phyloP scores from a whole-genome alignment of 2,329 filamentous ascomycete genomes.

The Colletotrichum cereale region DNA sequence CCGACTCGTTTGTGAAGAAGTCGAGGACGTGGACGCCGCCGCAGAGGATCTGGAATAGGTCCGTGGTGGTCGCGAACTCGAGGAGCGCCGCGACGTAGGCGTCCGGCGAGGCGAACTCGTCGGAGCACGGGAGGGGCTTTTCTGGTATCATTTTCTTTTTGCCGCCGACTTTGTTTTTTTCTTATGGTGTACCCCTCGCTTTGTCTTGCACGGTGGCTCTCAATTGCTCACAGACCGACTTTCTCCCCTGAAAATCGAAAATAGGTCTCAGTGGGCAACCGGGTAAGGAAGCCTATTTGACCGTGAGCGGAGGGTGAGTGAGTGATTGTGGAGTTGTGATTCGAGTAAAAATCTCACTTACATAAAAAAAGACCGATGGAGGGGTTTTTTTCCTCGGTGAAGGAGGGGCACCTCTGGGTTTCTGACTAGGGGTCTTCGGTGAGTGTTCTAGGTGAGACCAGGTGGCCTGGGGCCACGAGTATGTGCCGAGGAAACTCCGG shows the following conservation, averaged over 20 bases:
- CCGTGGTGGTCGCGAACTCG: conserved; percentile 78
- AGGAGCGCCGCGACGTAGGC: conserved; percentile 85
- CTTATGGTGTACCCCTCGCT: background rate
- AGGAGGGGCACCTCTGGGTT: conserved; percentile 20
- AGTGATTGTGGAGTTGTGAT: conserved; percentile 8
- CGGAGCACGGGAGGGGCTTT: conserved; percentile 75
- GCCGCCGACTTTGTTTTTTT: background rate
- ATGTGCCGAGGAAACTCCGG: conserved; percentile 28
- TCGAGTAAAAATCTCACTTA: conserved; percentile 34
- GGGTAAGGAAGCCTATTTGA: background rate
- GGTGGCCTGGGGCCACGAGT: background rate
- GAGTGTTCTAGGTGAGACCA: background rate
- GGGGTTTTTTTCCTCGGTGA: conserved; percentile 42
- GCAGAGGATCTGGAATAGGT: conserved; percentile 88
- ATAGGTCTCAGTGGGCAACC: background rate
- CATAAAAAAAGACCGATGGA: conserved; percentile 26
- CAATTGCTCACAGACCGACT: background rate
- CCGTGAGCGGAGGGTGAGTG: conserved; percentile 6
- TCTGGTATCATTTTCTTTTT: conserved; percentile 59
- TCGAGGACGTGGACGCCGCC: conserved; percentile 98
- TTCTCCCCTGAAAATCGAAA: background rate
- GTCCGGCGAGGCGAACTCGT: conserved; percentile 78
- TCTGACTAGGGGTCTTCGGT: conserved; percentile 9
- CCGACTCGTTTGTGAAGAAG: conserved; percentile 89
- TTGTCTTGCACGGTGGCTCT: background rate